Conservation (phyloP, 2,329 filamentous ascomycete genomes). For the Pseudocercospora crystallina region DNA sequence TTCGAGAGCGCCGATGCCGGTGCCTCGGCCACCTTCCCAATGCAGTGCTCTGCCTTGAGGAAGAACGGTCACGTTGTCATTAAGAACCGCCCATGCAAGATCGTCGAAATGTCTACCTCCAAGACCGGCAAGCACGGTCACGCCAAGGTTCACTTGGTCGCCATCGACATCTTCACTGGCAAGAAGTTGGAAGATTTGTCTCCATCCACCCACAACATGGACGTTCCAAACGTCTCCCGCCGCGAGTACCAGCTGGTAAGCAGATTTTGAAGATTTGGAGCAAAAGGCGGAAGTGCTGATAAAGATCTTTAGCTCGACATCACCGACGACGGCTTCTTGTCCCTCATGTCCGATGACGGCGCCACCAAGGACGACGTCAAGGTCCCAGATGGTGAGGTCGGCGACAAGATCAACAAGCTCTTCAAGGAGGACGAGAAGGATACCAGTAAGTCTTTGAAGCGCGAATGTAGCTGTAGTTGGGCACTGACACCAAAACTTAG, state of each 20-base stretch:
- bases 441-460: constrained; percentile 67
- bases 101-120: constrained; percentile 99
- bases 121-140: constrained; percentile 99
- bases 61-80: constrained; percentile 99
- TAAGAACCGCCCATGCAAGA: constrained; percentile 99
- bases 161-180: constrained; percentile 97
- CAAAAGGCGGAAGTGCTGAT: constrained; percentile 20
- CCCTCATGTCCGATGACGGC: constrained; percentile 85
- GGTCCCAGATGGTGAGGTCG: constrained; percentile 84
- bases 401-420: constrained; percentile 79
- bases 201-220: constrained; percentile 96
- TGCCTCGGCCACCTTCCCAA: constrained; percentile 89
- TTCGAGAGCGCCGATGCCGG: constrained; percentile 97
- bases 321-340: constrained; percentile 90
- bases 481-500: constrained; percentile 45
- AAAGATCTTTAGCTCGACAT: constrained; percentile 71
- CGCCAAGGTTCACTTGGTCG: constrained; percentile 99
- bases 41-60: constrained; percentile 99
- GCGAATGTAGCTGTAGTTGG: too few relatives aligned
- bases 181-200: constrained; percentile 99
- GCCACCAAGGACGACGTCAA: constrained; percentile 93
- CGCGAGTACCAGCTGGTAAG: constrained; percentile 93
- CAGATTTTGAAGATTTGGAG: constrained; percentile 27
- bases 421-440: constrained; percentile 86
- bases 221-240: constrained; percentile 90